phyloP scores from a whole-genome alignment of 2,329 filamentous ascomycete species.

The Periconia sp. region DNA sequence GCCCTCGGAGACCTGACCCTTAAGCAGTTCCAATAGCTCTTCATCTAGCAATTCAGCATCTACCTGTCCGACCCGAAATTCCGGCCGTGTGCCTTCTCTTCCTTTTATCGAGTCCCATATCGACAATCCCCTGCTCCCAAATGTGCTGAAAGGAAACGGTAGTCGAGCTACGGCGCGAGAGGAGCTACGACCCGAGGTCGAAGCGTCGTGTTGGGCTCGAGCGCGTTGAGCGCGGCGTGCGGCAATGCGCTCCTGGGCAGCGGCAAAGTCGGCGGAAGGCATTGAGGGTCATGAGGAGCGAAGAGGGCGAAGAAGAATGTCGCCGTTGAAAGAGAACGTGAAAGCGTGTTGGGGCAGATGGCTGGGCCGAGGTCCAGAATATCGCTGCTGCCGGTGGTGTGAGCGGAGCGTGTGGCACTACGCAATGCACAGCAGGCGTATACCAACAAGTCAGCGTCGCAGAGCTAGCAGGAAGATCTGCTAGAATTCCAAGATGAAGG shows the following conservation, averaged over 20 bases:
- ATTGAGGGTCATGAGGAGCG: slow-evolving; percentile 31
- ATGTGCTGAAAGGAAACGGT: slow-evolving; percentile 64
- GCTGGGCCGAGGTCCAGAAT: slow-evolving; percentile 37
- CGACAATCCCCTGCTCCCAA: slow-evolving; percentile 57
- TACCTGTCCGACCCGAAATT: slow-evolving; percentile 93
- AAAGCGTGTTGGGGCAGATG: slow-evolving; percentile 22
- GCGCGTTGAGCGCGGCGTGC: slow-evolving; percentile 81
- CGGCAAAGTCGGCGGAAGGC: slow-evolving; percentile 73
- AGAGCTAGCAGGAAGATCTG: neutral
- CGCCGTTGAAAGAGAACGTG: slow-evolving; percentile 2
- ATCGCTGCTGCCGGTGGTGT: too few relatives aligned
- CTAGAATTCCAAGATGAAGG: too few relatives aligned
- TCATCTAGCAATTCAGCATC: slow-evolving; percentile 95
- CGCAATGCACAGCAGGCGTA: too few relatives aligned
- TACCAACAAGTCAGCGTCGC: too few relatives aligned
- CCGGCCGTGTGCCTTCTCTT: slow-evolving; percentile 79
- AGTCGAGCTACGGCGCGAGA: slow-evolving; percentile 51
- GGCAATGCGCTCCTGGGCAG: slow-evolving; percentile 85
- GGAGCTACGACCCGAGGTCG: slow-evolving; percentile 44
- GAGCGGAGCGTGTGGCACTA: neutral
- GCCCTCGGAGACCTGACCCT: slow-evolving; percentile 83
- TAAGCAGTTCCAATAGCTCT: slow-evolving; percentile 85
- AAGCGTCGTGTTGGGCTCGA: slow-evolving; percentile 61
- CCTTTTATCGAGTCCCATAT: slow-evolving; percentile 76
- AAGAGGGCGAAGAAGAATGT: neutral